Base-by-base conservation (phyloP, 129 eudicot genomes). In the Flaveria bidentis region DNA sequence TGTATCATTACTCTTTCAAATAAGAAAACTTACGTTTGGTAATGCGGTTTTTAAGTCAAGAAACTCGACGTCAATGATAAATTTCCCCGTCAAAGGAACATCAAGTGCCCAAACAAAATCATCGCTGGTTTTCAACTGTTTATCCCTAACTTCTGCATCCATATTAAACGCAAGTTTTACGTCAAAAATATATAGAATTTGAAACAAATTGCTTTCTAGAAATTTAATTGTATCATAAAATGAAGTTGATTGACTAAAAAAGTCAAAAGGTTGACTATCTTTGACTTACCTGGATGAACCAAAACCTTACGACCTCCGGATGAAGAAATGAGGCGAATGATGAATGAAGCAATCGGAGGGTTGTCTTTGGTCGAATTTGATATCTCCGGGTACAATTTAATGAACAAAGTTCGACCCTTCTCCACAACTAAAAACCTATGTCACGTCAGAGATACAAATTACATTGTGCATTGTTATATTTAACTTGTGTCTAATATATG, bases 1-100 rank as follows among this genome's bases (percentile, higher is more conserved):
- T 11, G 66, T 60, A 1, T 26, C n/a, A 13, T 13, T 23, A 23
- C 17, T 61, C 18, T 26, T 61, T 25, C 36, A 4, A 39, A 41
- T 67, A 72, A 41, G 1, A 12, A 18, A 1, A 13, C 3, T 73
- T 88, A 91, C 97, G 39, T 85, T 77, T 56, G 85, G 81, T 70
- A 92, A 82, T 23, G 85, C 79, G 18, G 73, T 83, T 82, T 91
- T 91, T 50, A 92, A 64, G 84, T 92, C 97, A 82, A 87, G 88
- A 78, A 92, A 92, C 75, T 92, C 97, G 72, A 92, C 89, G 62
- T 92, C 96, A 46, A 89, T 87, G 83, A 92, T 87, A 86, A 92
- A 87, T 39, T 86, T 92, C 46, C 91, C 97, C 6, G 90, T 81
- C 60, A 82, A 80, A 8, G 96, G 96, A 52, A 81, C 83, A 72